Conservation (phyloP, 179 eudicot genomes). For the Nepenthes alata region DNA sequence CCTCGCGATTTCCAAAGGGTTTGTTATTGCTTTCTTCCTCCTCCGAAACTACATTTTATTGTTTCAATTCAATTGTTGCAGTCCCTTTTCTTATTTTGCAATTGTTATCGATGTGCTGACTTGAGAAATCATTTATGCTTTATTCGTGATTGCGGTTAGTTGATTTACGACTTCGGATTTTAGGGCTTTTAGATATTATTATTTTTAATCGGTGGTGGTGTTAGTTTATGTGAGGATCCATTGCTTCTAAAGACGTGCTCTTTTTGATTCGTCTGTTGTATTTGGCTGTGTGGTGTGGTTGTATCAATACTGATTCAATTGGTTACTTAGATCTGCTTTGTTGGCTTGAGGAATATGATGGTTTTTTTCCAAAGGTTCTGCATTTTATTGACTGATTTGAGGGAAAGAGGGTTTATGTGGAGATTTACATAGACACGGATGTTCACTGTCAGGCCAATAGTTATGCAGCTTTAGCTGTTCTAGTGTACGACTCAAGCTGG, state of each 20-base stretch:
- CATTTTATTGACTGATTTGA: not conserved
- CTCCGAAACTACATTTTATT: too few relatives aligned
- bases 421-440: not conserved
- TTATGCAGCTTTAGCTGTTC: too few relatives aligned
- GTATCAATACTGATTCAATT: not conserved
- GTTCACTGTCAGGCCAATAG: too few relatives aligned
- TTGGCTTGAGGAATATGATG: not conserved
- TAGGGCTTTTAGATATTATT: conserved; percentile 13
- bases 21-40: not conserved
- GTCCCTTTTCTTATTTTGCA: not conserved
- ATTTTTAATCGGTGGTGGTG: not conserved
- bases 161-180: not conserved
- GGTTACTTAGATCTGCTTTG: not conserved
- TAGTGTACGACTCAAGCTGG: too few relatives aligned
- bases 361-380: not conserved
- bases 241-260: not conserved
- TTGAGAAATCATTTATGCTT: too few relatives aligned
- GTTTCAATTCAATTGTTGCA: not conserved
- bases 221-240: not conserved
- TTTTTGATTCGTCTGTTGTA: not conserved
- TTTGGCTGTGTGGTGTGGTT: not conserved
- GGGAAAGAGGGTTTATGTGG: not conserved
- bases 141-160: too few relatives aligned
- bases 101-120: not conserved
- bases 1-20: conserved; percentile 39